Evolutionary conservation across 2,329 filamentous ascomycete species (phyloP).

Genomic region (Boeremia exigua): DNA sequence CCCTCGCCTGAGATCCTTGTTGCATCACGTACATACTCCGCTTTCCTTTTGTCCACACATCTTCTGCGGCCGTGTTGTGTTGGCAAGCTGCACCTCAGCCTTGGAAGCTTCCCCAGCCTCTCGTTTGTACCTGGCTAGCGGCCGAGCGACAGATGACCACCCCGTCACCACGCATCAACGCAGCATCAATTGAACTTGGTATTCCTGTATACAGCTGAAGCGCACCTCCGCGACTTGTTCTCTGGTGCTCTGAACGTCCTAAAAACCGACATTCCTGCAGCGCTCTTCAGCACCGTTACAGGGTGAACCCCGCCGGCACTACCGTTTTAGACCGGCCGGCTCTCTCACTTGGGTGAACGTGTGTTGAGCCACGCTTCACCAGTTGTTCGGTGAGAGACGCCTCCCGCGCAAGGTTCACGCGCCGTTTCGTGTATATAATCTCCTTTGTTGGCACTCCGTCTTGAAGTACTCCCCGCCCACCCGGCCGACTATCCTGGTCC

Average conservation of each 20-base stretch:
- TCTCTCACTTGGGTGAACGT: constrained; percentile 27
- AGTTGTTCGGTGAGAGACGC: constrained; percentile 18
- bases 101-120: constrained; percentile 16
- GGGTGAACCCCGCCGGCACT: constrained; percentile 34
- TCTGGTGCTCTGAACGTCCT: background rate
- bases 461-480: background rate
- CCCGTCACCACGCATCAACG: constrained; percentile 1
- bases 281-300: constrained; percentile 15
- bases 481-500: constrained; percentile 2
- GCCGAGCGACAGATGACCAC: background rate
- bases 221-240: constrained; percentile 1
- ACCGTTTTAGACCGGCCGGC: constrained; percentile 30
- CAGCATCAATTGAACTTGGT: constrained; percentile 5
- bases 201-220: background rate
- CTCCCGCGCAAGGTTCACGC: constrained; percentile 5
- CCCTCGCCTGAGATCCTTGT: background rate
- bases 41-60: background rate
- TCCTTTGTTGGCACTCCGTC: background rate
- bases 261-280: constrained; percentile 6
- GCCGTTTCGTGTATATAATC: constrained; percentile 12
- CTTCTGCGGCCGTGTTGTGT: constrained; percentile 3
- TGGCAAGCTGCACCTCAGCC: constrained; percentile 15
- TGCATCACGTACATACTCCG: background rate
- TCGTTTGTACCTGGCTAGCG: constrained; percentile 11
- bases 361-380: constrained; percentile 19